These are phyloP conservation scores for Spencermartinsiella ligniputridi DNA, from an alignment of 1,139 yeast genomes.

Conservation along the genomic window DNA sequence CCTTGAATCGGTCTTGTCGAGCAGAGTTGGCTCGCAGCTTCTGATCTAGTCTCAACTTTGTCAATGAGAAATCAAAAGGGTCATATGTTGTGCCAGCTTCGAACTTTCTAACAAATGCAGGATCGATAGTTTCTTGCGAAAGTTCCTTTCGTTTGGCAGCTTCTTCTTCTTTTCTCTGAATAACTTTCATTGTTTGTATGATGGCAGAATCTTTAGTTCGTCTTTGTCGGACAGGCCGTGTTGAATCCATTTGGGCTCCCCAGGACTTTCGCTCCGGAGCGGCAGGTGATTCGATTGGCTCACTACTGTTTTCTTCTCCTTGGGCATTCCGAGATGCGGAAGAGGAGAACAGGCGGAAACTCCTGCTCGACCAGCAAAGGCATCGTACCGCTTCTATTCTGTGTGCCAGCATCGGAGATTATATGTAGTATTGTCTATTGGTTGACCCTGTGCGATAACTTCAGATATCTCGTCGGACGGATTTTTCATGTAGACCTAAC, in stretches of 20 bases:
- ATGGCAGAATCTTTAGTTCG: neutral
- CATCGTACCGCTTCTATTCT: too few relatives aligned
- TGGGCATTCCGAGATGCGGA: too few relatives aligned
- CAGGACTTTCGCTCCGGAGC: too few relatives aligned
- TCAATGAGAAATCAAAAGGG: slow-evolving; percentile 30
- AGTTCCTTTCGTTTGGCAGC: slow-evolving; percentile 3
- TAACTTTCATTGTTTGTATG: neutral
- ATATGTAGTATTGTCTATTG: too few relatives aligned
- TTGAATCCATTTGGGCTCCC: neutral
- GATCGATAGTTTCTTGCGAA: slow-evolving; percentile 19
- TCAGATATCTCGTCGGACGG: too few relatives aligned
- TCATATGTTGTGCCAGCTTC: slow-evolving; percentile 27
- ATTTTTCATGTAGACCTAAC: too few relatives aligned
- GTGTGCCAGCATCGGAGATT: too few relatives aligned
- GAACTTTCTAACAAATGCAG: slow-evolving; percentile 23
- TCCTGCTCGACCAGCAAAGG: too few relatives aligned
- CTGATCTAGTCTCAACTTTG: slow-evolving; percentile 22
- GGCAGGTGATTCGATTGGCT: too few relatives aligned
- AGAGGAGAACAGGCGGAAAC: too few relatives aligned
- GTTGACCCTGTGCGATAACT: too few relatives aligned
- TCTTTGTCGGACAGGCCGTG: neutral
- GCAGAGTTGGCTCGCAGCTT: slow-evolving; percentile 23
- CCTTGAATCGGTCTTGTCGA: slow-evolving; percentile 22
- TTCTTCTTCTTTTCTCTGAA: slow-evolving; percentile 2
- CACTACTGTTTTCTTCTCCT: too few relatives aligned